These are phyloP conservation scores for Colletotrichum karsti DNA, from an alignment of 2,329 filamentous ascomycete genomes.

Conservation along the genomic window DNA sequence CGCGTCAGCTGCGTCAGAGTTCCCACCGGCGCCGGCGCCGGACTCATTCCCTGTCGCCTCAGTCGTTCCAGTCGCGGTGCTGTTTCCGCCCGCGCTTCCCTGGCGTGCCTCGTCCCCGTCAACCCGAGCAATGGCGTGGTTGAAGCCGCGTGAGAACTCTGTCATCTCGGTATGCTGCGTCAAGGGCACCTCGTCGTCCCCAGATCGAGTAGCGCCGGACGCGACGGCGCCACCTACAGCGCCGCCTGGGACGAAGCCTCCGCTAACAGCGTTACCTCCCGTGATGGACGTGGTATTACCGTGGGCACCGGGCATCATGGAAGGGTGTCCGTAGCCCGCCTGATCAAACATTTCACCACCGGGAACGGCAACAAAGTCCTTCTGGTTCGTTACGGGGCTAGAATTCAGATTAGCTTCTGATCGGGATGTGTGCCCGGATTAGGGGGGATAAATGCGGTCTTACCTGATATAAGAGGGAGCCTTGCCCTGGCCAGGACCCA, in stretches of 20 bases:
- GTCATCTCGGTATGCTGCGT: slow-evolving; percentile 48
- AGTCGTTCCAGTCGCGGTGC: slow-evolving; percentile 22
- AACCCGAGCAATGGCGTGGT: slow-evolving; percentile 47
- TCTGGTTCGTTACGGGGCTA: slow-evolving; percentile 39
- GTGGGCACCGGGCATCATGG: slow-evolving; percentile 27
- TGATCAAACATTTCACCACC: slow-evolving; percentile 26
- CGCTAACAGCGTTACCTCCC: slow-evolving; percentile 13
- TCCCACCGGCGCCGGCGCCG: background rate
- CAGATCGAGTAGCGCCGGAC: slow-evolving; percentile 35
- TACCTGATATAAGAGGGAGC: slow-evolving; percentile 52
- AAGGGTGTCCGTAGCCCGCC: slow-evolving; percentile 23
- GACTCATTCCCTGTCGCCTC: slow-evolving; percentile 14
- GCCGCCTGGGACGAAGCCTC: slow-evolving; percentile 30
- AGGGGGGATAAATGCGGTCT: slow-evolving; percentile 15
- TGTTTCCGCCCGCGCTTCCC: slow-evolving; percentile 38
- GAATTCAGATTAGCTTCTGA: slow-evolving; percentile 30
- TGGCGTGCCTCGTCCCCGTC: slow-evolving; percentile 46
- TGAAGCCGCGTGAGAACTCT: slow-evolving; percentile 54
- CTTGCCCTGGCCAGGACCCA: slow-evolving; percentile 49
- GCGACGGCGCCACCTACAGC: slow-evolving; percentile 33
- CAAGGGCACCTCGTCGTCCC: slow-evolving; percentile 48
- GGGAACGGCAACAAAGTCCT: slow-evolving; percentile 37
- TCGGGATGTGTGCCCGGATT: background rate
- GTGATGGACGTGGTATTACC: slow-evolving; percentile 28
- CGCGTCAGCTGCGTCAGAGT: slow-evolving; percentile 38